Percentiles rank a stretch among this genome's conserved stretches.
Conservation (phyloP, 2,329 filamentous ascomycete genomes). For the Lasiodiplodia gonubiensis region DNA sequence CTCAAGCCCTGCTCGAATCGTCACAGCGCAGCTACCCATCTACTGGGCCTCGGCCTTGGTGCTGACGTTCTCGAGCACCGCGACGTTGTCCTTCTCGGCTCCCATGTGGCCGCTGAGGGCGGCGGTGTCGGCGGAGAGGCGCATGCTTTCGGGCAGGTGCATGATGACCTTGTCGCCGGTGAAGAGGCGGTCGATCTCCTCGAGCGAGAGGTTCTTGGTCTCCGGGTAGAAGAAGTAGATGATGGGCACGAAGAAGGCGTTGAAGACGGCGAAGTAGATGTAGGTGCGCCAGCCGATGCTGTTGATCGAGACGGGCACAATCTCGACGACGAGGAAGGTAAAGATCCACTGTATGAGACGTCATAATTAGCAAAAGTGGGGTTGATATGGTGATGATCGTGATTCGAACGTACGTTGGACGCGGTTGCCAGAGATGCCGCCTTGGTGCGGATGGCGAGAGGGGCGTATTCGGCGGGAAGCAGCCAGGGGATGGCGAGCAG, state of each 20-base stretch:
- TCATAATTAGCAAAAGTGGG: slow-evolving; percentile 36
- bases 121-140: slow-evolving; percentile 24
- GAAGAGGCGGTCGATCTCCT: slow-evolving; percentile 61
- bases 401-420: slow-evolving; percentile 36
- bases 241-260: slow-evolving; percentile 47
- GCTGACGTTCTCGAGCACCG: slow-evolving; percentile 3
- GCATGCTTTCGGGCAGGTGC: slow-evolving; percentile 31
- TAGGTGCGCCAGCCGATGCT: slow-evolving; percentile 38
- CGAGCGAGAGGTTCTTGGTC: slow-evolving; percentile 56
- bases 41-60: neutral
- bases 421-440: slow-evolving; percentile 46
- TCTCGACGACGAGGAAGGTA: slow-evolving; percentile 43
- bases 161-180: slow-evolving; percentile 37
- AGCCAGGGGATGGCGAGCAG: slow-evolving; percentile 36
- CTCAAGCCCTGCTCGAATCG: neutral
- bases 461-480: slow-evolving; percentile 52
- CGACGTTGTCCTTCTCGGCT: neutral
- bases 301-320: slow-evolving; percentile 47
- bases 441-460: slow-evolving; percentile 46
- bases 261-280: slow-evolving; percentile 33
- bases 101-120: neutral
- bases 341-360: slow-evolving; percentile 38
- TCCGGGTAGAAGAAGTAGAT: slow-evolving; percentile 60
- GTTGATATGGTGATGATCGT: slow-evolving; percentile 36
- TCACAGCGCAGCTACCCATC: neutral